Evolutionary conservation across 169 alveolate species (phyloP).

Genomic region (Miamiensis avidus): DNA sequence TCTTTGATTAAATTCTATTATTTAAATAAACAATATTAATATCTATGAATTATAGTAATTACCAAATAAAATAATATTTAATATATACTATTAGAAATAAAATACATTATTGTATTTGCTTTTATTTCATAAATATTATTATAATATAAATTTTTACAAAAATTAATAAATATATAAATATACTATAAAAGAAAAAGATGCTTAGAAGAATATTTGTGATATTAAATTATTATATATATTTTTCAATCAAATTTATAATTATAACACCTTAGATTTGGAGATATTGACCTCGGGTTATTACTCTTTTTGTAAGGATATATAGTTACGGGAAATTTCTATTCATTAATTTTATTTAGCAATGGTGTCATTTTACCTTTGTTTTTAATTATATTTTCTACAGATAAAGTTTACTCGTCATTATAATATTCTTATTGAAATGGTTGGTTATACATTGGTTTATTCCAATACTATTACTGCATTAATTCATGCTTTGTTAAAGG

Average conservation of each 20-base stretch:
- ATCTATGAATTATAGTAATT: background rate
- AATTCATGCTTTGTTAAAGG: too few relatives aligned
- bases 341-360: background rate
- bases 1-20: background rate
- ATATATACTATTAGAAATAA: background rate
- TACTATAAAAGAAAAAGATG: background rate
- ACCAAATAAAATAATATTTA: too few relatives aligned
- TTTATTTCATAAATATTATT: too few relatives aligned
- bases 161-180: too few relatives aligned
- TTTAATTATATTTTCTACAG: too few relatives aligned
- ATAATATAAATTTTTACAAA: background rate
- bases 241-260: too few relatives aligned
- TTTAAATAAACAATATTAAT: too few relatives aligned
- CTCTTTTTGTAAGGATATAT: background rate
- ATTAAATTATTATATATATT: too few relatives aligned
- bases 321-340: background rate
- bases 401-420: background rate
- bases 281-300: background rate
- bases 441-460: background rate
- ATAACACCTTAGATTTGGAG: background rate
- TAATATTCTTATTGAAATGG: background rate
- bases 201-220: too few relatives aligned
- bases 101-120: too few relatives aligned
- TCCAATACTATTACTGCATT: too few relatives aligned
- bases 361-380: background rate